Conservation (phyloP, 2,329 filamentous ascomycete species). For the Keithomyces neogunnii region DNA sequence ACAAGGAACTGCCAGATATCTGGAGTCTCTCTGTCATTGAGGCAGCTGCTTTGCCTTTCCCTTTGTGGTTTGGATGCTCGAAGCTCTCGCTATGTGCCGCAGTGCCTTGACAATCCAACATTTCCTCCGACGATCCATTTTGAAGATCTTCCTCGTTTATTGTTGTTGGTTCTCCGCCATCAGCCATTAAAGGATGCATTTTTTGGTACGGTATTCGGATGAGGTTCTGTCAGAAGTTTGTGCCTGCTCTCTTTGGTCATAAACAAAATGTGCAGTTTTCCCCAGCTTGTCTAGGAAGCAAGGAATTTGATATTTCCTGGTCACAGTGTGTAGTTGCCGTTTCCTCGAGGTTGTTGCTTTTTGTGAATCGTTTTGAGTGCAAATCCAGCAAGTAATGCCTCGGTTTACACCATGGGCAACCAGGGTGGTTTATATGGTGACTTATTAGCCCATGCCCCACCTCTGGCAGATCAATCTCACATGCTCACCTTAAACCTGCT, state of each 20-base stretch:
- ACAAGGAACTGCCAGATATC: conserved; percentile 1
- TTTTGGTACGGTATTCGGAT: not conserved
- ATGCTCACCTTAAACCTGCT: not conserved
- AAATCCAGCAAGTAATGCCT: too few relatives aligned
- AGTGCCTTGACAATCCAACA: not conserved
- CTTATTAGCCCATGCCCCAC: not conserved
- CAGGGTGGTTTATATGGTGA: too few relatives aligned
- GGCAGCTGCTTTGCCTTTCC: conserved; percentile 9
- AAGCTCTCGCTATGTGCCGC: not conserved
- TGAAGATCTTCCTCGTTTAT: not conserved
- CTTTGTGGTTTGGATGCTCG: not conserved
- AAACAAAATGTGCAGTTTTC: too few relatives aligned
- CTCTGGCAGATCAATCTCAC: not conserved
- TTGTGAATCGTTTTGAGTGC: too few relatives aligned
- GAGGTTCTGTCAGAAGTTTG: not conserved
- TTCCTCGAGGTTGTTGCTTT: too few relatives aligned
- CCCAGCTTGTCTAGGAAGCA: too few relatives aligned
- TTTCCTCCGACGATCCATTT: not conserved
- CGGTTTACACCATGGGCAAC: too few relatives aligned
- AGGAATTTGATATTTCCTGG: too few relatives aligned
- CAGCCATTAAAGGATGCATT: not conserved
- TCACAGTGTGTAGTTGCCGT: too few relatives aligned
- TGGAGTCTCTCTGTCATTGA: conserved; percentile 1
- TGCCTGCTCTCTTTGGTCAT: too few relatives aligned
- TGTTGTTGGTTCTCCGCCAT: not conserved